These are phyloP conservation scores for Alternaria postmessia DNA, from an alignment of 2,329 filamentous ascomycete species.

Conservation along the genomic window DNA sequence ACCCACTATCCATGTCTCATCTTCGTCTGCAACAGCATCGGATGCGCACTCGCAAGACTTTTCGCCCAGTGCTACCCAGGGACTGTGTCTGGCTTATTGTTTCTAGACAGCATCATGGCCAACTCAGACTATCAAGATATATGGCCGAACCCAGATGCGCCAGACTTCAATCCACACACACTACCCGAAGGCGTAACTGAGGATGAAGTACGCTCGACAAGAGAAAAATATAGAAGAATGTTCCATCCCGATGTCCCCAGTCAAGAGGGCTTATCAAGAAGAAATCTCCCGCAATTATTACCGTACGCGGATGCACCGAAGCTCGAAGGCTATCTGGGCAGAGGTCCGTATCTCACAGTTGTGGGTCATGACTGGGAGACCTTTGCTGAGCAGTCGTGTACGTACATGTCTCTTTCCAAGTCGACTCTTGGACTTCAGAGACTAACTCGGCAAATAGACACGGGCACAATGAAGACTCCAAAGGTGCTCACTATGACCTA, in stretches of 20 bases:
- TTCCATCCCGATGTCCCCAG: constrained; percentile 63
- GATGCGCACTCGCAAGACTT: constrained; percentile 61
- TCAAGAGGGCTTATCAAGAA: constrained; percentile 60
- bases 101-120: constrained; percentile 67
- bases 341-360: constrained; percentile 57
- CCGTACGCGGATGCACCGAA: constrained; percentile 55
- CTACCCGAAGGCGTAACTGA: constrained; percentile 53
- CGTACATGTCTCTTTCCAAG: constrained; percentile 11
- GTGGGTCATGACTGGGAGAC: constrained; percentile 63
- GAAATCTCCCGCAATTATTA: constrained; percentile 55
- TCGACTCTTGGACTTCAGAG: constrained; percentile 4
- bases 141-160: constrained; percentile 63
- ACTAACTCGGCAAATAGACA: constrained; percentile 17
- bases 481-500: constrained; percentile 58
- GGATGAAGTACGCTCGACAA: constrained; percentile 47
- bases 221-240: constrained; percentile 48
- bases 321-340: constrained; percentile 50
- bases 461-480: constrained; percentile 41
- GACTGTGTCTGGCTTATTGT: constrained; percentile 57
- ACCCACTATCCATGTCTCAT: constrained; percentile 47
- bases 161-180: constrained; percentile 53
- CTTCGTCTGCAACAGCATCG: constrained; percentile 63
- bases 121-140: constrained; percentile 64
- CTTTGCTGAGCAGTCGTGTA: constrained; percentile 59
- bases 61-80: constrained; percentile 59